Evolutionary conservation across 345 rosid species (phyloP).

Genomic region (Linum tenue): DNA sequence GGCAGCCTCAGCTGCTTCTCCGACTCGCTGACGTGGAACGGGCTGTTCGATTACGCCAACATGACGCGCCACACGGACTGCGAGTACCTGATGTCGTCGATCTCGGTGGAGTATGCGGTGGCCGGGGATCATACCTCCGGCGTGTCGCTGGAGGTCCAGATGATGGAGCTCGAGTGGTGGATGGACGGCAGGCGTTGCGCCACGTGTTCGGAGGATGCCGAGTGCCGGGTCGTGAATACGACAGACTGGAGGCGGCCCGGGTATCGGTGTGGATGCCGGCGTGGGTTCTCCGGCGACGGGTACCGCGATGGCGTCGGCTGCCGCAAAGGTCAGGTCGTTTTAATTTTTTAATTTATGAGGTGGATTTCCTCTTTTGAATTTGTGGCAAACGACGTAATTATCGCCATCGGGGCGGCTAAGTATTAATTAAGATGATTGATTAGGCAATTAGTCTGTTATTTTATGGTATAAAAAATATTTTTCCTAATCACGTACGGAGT

Average conservation of each 20-base stretch:
- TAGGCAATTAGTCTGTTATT: too few relatives aligned
- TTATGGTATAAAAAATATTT: too few relatives aligned
- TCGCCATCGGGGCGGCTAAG: background rate
- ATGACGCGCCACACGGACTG: background rate
- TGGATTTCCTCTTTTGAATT: background rate
- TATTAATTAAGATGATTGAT: too few relatives aligned
- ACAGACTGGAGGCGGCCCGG: background rate
- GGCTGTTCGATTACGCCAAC: background rate
- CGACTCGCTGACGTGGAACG: background rate
- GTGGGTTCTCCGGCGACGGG: background rate
- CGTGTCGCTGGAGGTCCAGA: background rate
- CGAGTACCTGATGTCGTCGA: background rate
- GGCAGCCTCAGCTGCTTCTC: background rate
- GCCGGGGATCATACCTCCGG: background rate
- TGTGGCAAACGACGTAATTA: background rate
- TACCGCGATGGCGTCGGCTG: background rate
- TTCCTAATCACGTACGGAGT: too few relatives aligned
- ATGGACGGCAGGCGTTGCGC: background rate
- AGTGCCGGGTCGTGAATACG: background rate
- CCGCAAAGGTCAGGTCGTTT: background rate
- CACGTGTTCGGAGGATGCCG: background rate
- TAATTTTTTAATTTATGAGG: too few relatives aligned
- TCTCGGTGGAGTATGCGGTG: background rate
- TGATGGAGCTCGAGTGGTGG: conserved; percentile 1
- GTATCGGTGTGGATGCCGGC: background rate